Evolutionary conservation across 2,329 filamentous ascomycete genomes (phyloP), one percentile per base, ranked within the genome.

Genomic region (Fusarium oligoseptatum): DNA sequence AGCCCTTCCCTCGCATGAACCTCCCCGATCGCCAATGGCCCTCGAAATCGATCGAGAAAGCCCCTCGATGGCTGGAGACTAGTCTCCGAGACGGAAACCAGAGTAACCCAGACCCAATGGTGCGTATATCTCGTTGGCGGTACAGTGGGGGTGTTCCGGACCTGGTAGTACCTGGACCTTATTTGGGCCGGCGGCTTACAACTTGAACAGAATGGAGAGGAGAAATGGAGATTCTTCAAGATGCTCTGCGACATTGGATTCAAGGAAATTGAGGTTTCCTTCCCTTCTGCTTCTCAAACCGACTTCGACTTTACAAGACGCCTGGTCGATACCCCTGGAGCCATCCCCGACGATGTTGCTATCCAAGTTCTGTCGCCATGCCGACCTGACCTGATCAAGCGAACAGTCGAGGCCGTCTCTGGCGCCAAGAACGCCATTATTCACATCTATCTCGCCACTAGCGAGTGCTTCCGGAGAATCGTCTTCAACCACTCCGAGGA

Each of bases 241-340:
- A 97, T 97, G 95, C 91, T 98, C 64, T 91, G 93, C 79, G 92
- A 96, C 71, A 89, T 98, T 60, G 96, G 97, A 78, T 98, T 97
- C 89, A 98, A 98, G 86, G 96, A 98, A 85, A 98, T 98, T 76
- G 96, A 98, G 82, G 93, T 98, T 22, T 97, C 95, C 6, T 98
- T 98, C 85, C 96, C 96, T 60, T 97, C 95, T 0, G 95, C 96
- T 15, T 98, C 95, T 43, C 93, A 97, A 82, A 98, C 94, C 80
- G 97, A 98, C 85, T 98, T 95, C 86, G 94, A 98, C 87, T 98
- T 98, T 81, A 98, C 95, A 45, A 90, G 95, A 76, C 91, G 92
- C 80, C 87, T 98, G 76, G 91, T 98, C 74, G 92, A 97, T 79
- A 77, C 76, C 12, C 72, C 76, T 29, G 76, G 76, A 43, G 70